Percentiles rank a stretch among this genome's conserved stretches.
Evolutionary conservation across 2,329 filamentous ascomycete species (phyloP).

Genomic region (Arthrocladium fulminans): DNA sequence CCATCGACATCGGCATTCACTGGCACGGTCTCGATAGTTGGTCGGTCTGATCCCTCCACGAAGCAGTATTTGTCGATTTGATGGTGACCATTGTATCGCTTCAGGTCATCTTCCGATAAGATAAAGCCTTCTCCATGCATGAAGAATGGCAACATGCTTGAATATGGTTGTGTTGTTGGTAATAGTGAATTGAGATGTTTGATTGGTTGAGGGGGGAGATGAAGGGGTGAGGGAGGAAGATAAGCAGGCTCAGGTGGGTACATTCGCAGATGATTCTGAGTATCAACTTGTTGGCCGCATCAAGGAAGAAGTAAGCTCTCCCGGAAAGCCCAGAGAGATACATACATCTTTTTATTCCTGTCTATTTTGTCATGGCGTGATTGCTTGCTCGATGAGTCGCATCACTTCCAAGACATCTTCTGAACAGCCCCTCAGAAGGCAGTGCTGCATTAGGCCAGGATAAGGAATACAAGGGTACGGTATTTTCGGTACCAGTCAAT

Average conservation of each 20-base stretch:
- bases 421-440: background rate
- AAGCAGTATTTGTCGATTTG: constrained; percentile 13
- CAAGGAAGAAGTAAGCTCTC: background rate
- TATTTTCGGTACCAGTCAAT: background rate
- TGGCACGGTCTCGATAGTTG: background rate
- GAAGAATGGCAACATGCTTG: constrained; percentile 1
- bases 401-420: background rate
- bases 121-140: constrained; percentile 14
- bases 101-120: constrained; percentile 12
- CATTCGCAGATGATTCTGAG: background rate
- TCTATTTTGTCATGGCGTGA: background rate
- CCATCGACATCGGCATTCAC: background rate
- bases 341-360: background rate
- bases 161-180: background rate
- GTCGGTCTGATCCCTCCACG: constrained; percentile 5
- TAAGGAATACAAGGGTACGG: background rate
- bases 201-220: background rate
- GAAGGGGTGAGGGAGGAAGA: background rate
- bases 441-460: background rate
- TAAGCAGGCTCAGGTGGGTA: background rate
- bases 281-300: background rate
- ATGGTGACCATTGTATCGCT: constrained; percentile 16
- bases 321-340: background rate
- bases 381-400: background rate
- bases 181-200: background rate